Evolutionary conservation across 2,329 filamentous ascomycete genomes (phyloP).

Genomic region (Rachicladosporium sp.): DNA sequence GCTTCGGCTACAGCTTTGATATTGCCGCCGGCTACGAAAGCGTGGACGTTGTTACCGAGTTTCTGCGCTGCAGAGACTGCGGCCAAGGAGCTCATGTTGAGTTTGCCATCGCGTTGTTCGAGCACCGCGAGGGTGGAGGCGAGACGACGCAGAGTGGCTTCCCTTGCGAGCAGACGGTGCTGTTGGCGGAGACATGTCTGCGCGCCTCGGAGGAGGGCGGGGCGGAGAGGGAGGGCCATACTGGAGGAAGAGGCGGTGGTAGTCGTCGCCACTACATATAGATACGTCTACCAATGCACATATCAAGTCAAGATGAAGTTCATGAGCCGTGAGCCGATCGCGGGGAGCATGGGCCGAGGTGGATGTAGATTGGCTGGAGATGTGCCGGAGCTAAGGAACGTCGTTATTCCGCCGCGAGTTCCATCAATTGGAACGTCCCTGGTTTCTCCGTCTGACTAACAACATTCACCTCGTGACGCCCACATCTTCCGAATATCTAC

Average conservation of each 20-base stretch:
- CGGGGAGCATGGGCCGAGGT: too few relatives aligned
- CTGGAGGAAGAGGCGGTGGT: neutral
- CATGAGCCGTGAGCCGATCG: too few relatives aligned
- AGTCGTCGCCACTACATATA: too few relatives aligned
- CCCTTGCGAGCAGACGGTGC: slow-evolving; percentile 26
- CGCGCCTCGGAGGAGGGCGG: slow-evolving; percentile 15
- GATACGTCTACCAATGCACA: too few relatives aligned
- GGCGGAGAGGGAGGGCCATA: slow-evolving; percentile 6
- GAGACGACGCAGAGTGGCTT: slow-evolving; percentile 52
- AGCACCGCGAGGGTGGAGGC: slow-evolving; percentile 83
- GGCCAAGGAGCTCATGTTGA: slow-evolving; percentile 70
- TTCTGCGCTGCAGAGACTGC: slow-evolving; percentile 78
- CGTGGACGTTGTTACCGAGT: slow-evolving; percentile 74
- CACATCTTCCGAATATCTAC: too few relatives aligned
- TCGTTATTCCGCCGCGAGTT: too few relatives aligned
- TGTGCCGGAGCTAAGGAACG: too few relatives aligned
- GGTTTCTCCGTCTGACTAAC: too few relatives aligned
- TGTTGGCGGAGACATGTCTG: slow-evolving; percentile 21
- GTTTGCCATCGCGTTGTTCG: slow-evolving; percentile 81
- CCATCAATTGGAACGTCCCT: too few relatives aligned
- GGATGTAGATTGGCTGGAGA: too few relatives aligned
- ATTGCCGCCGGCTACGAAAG: slow-evolving; percentile 71
- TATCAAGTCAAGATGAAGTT: too few relatives aligned
- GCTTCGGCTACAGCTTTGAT: slow-evolving; percentile 66
- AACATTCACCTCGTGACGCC: too few relatives aligned